Evolutionary conservation across 2,329 filamentous ascomycete genomes (phyloP).

Genomic region (Alternaria metachromatica): DNA sequence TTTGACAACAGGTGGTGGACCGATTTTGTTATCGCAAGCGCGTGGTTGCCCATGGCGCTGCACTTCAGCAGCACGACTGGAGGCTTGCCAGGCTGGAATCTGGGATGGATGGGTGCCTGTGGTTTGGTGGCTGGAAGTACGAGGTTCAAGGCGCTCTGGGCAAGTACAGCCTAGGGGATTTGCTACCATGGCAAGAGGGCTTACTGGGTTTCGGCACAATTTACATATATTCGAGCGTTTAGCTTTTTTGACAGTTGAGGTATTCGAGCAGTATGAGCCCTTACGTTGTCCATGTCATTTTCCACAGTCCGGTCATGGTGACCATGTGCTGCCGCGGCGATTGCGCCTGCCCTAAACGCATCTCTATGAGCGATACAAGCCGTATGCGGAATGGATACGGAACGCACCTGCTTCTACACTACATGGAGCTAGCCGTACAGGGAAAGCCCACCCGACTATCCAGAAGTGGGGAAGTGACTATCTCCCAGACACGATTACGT

Average conservation of each 20-base stretch:
- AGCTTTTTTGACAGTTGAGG: neutral
- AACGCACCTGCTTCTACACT: neutral
- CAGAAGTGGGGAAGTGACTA: conserved; percentile 19
- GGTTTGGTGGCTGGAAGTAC: conserved; percentile 50
- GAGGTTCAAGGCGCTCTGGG: conserved; percentile 37
- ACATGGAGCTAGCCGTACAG: conserved; percentile 15
- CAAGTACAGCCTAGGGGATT: conserved; percentile 19
- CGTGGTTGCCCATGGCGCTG: conserved; percentile 54
- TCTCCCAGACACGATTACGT: conserved; percentile 1
- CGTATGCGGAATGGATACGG: neutral
- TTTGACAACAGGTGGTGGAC: conserved; percentile 52
- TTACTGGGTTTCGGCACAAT: neutral
- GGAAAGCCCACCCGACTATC: conserved; percentile 25
- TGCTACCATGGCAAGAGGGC: neutral
- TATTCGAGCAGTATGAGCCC: neutral
- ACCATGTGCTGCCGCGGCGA: neutral
- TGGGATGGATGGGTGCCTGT: conserved; percentile 53
- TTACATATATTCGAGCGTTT: conserved; percentile 9
- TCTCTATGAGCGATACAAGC: neutral
- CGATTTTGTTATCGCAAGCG: conserved; percentile 51
- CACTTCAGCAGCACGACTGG: conserved; percentile 49
- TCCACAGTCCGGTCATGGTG: neutral
- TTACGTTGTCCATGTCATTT: neutral
- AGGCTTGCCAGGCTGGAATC: conserved; percentile 53
- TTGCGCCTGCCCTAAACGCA: neutral